Percentiles rank a stretch among this genome's conserved stretches.
phyloP scores from a whole-genome alignment of 495 filamentous ascomycete species.

The Annulohypoxylon moriforme region DNA sequence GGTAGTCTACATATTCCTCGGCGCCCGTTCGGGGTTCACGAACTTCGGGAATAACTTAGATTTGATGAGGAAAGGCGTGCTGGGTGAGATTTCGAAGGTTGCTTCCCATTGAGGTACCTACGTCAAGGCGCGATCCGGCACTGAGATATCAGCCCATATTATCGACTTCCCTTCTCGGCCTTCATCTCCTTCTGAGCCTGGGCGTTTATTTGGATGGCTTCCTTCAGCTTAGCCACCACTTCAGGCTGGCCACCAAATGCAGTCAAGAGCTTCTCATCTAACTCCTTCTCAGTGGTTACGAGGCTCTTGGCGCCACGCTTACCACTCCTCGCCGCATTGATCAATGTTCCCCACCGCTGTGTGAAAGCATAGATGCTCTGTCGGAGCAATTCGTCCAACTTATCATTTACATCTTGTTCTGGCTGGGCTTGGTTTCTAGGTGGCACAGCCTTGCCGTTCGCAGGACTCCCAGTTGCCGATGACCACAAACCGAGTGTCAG shows the following conservation, averaged over 20 bases:
- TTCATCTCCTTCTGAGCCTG: constrained; percentile 52
- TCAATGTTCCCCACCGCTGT: constrained; percentile 63
- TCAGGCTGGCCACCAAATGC: constrained; percentile 62
- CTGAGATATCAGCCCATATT: constrained; percentile 7
- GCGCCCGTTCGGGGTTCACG: not conserved
- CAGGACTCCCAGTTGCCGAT: constrained; percentile 37
- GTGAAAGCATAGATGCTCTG: constrained; percentile 85
- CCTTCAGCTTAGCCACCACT: constrained; percentile 61
- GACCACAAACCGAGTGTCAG: constrained; percentile 53
- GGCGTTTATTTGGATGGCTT: constrained; percentile 60
- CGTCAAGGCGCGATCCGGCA: not conserved
- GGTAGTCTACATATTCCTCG: not conserved
- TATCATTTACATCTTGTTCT: constrained; percentile 75
- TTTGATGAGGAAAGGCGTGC: not conserved
- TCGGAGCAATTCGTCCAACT: constrained; percentile 80
- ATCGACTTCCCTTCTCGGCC: constrained; percentile 48
- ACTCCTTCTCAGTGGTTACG: constrained; percentile 57
- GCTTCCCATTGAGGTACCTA: not conserved
- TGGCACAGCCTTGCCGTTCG: constrained; percentile 20
- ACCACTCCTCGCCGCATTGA: constrained; percentile 52
- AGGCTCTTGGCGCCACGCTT: constrained; percentile 53
- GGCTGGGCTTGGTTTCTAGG: constrained; percentile 31
- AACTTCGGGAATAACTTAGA: not conserved
- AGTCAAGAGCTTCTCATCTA: constrained; percentile 57
- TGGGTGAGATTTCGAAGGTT: not conserved